These are phyloP conservation scores for Byssoonygena ceratinophila DNA, from an alignment of 2,329 filamentous ascomycete genomes.

Conservation along the genomic window DNA sequence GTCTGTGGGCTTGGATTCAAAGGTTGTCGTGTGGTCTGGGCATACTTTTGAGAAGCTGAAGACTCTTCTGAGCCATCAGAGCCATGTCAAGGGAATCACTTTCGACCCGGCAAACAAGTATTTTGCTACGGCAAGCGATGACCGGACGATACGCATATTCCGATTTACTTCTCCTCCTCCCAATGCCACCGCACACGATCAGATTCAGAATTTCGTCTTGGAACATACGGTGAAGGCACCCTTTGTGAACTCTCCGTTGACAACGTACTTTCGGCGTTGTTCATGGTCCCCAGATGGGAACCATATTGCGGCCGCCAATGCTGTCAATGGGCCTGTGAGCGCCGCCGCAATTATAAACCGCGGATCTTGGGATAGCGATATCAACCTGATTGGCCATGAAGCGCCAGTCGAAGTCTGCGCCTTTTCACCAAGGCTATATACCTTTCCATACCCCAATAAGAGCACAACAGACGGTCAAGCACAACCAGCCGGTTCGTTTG, in stretches of 20 bases:
- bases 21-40: conserved; percentile 96
- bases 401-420: conserved; percentile 94
- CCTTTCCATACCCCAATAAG: conserved; percentile 47
- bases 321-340: conserved; percentile 92
- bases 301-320: conserved; percentile 93
- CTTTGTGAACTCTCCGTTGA: conserved; percentile 83
- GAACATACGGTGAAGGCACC: conserved; percentile 83
- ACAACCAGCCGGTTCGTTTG: conserved; percentile 43
- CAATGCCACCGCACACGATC: conserved; percentile 87
- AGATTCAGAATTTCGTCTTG: conserved; percentile 90
- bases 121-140: conserved; percentile 95
- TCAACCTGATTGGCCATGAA: conserved; percentile 94
- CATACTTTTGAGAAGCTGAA: conserved; percentile 98
- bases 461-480: conserved; percentile 36
- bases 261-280: conserved; percentile 90
- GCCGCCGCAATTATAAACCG: conserved; percentile 94
- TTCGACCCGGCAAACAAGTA: conserved; percentile 99
- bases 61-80: conserved; percentile 83
- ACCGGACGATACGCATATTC: conserved; percentile 93
- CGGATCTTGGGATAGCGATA: conserved; percentile 87
- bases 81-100: conserved; percentile 96
- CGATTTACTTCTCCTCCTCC: conserved; percentile 83
- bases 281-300: conserved; percentile 97
- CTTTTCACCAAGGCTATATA: conserved; percentile 87
- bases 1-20: conserved; percentile 92